These are phyloP conservation scores for Globomyces pollinis-pini DNA, from an alignment of 192 early-diverging fungal species.

Conservation along the genomic window DNA sequence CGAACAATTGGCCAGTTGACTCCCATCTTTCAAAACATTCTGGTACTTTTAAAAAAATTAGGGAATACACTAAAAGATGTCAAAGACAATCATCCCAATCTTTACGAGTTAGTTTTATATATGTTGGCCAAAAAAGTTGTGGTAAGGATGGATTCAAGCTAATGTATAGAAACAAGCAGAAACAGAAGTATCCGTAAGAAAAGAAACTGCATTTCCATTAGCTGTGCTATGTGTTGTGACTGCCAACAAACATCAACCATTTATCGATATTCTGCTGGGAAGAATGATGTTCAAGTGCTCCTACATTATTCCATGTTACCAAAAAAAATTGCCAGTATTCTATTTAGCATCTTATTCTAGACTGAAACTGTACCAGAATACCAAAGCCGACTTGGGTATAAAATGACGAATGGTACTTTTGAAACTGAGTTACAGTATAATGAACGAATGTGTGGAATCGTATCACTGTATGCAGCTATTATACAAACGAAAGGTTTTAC, in stretches of 20 bases:
- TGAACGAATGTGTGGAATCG: slow-evolving; percentile 56
- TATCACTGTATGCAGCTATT: slow-evolving; percentile 64
- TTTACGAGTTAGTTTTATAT: slow-evolving; percentile 31
- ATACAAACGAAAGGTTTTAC: slow-evolving; percentile 48
- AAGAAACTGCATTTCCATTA: slow-evolving; percentile 53
- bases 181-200: slow-evolving; percentile 55
- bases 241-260: slow-evolving; percentile 43
- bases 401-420: slow-evolving; percentile 21
- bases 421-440: slow-evolving; percentile 58
- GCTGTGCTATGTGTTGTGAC: slow-evolving; percentile 57
- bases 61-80: slow-evolving; percentile 14
- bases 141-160: slow-evolving; percentile 26
- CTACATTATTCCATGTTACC: slow-evolving; percentile 61
- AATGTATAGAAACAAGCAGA: slow-evolving; percentile 63
- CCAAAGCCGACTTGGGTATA: slow-evolving; percentile 32
- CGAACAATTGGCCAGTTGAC: slow-evolving; percentile 23
- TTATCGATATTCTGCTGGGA: slow-evolving; percentile 54
- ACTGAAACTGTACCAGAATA: slow-evolving; percentile 35
- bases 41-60: slow-evolving; percentile 12
- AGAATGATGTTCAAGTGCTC: slow-evolving; percentile 62
- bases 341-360: slow-evolving; percentile 1
- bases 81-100: slow-evolving; percentile 1
- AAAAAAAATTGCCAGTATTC: slow-evolving; percentile 37
- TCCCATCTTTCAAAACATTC: slow-evolving; percentile 12
- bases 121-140: slow-evolving; percentile 47